Evolutionary conservation across 352 stramenopile genomes (phyloP), one percentile per base, ranked within the genome.

Genomic region (Pythium sukuiense): DNA sequence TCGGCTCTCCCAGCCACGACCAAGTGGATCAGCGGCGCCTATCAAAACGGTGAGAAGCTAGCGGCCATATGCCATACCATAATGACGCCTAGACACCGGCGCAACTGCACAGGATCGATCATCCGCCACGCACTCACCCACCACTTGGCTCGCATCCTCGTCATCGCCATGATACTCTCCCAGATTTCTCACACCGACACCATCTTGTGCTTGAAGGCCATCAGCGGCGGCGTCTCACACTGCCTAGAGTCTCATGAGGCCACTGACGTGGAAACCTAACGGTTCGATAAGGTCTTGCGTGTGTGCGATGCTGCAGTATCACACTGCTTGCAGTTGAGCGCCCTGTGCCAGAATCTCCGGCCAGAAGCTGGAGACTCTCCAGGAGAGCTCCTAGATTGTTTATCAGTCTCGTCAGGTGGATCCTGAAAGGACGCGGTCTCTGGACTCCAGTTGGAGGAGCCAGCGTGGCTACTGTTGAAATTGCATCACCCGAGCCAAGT

Each of bases 351-450:
- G 20, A 54, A 54, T 33, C 46, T 33, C 46, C 6, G 20, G 26
- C 26, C 20, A 48, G 39, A 45, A 48, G 20, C 39, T 3, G 7
- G 39, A 48, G 16, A 8, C 16, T 13, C 7, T 24, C 20, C 20
- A 24, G 20, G 20, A 24, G 20, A 16, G 39, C 20, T 24, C 14
- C 39, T 48, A 16, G 39, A 48, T 48, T 45, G 8, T 48, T 18
- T 48, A 43, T 24, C 39, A 55, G 54, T 68, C 61, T 68, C 54
- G 54, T 68, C 61, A 32, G 61, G 61, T 62, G 61, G 41, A 68
- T 68, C 61, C 56, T 68, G 61, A 68, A 68, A 68, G 61, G 61
- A 50, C 61, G 59, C 61, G 32, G 18, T 16, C 39, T 48, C 39
- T 48, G 39, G 39, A 20, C 39, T 48, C 18, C 16, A 43, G 35